Conservation (phyloP, 2,329 filamentous ascomycete genomes). For the Aspergillus aculeatus region DNA sequence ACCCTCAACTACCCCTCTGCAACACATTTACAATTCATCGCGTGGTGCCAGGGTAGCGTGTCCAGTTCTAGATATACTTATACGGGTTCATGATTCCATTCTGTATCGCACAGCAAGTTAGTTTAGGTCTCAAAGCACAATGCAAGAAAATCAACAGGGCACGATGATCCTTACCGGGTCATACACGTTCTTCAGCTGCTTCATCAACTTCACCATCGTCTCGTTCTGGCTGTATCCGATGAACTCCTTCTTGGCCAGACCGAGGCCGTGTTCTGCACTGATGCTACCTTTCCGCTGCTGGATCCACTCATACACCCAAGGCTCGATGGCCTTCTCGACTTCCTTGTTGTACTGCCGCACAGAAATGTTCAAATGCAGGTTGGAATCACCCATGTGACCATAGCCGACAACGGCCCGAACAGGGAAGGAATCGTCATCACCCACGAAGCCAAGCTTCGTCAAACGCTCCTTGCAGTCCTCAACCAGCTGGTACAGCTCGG, state of each 20-base stretch:
- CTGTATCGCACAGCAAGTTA: slow-evolving; percentile 46
- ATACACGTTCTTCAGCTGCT: slow-evolving; percentile 88
- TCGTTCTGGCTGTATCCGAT: slow-evolving; percentile 90
- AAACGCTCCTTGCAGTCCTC: slow-evolving; percentile 77
- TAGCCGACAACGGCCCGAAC: slow-evolving; percentile 92
- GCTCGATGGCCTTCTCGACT: slow-evolving; percentile 85
- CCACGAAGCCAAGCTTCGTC: slow-evolving; percentile 70
- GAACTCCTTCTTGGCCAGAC: slow-evolving; percentile 91
- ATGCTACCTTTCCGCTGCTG: slow-evolving; percentile 84
- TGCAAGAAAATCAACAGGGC: background rate
- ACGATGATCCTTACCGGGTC: slow-evolving; percentile 70
- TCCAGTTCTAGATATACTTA: slow-evolving; percentile 71
- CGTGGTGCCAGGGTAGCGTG: background rate
- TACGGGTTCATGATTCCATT: slow-evolving; percentile 99
- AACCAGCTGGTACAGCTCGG: slow-evolving; percentile 83
- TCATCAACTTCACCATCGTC: slow-evolving; percentile 87
- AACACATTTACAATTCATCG: background rate
- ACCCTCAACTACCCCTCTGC: background rate
- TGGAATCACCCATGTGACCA: slow-evolving; percentile 96
- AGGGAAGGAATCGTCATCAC: slow-evolving; percentile 71
- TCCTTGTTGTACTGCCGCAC: slow-evolving; percentile 79
- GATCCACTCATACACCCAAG: slow-evolving; percentile 98
- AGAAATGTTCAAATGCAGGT: slow-evolving; percentile 88
- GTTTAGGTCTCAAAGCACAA: slow-evolving; percentile 1
- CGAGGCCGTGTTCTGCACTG: slow-evolving; percentile 92